These are phyloP conservation scores for Cyberlindnera veronae DNA, from an alignment of 805 yeast species.

Conservation along the genomic window DNA sequence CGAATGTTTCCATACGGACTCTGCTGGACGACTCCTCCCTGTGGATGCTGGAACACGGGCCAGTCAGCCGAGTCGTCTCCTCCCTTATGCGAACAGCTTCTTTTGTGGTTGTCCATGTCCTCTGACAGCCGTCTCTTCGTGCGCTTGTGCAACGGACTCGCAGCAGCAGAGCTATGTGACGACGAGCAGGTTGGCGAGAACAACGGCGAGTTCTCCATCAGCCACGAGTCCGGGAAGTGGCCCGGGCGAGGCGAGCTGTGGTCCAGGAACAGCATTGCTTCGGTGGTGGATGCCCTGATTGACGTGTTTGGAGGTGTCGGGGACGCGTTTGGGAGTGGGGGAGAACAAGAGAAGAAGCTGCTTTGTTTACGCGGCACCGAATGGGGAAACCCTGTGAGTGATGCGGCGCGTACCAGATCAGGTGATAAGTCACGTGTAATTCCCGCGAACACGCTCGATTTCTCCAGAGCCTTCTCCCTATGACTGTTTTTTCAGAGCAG, in stretches of 20 bases:
- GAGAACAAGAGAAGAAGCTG: neutral
- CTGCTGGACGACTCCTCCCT: constrained; percentile 25
- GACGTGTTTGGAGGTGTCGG: neutral
- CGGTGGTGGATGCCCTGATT: neutral
- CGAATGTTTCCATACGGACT: constrained; percentile 26
- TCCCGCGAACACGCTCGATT: neutral
- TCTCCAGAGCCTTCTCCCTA: neutral
- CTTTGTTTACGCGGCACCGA: constrained; percentile 9
- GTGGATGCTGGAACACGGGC: constrained; percentile 26
- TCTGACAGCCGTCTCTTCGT: constrained; percentile 37
- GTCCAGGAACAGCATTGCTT: constrained; percentile 17
- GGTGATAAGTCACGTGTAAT: neutral
- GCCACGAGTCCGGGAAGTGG: constrained; percentile 16
- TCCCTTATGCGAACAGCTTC: constrained; percentile 18
- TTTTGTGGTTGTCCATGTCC: constrained; percentile 30
- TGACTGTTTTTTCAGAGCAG: neutral
- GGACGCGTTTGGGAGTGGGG: neutral
- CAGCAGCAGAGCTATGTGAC: constrained; percentile 1
- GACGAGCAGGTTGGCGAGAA: constrained; percentile 14
- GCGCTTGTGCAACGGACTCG: constrained; percentile 12
- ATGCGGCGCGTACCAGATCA: neutral
- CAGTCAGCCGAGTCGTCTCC: constrained; percentile 11
- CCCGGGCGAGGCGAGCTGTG: constrained; percentile 19
- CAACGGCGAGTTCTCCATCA: constrained; percentile 16
- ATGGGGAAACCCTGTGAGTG: constrained; percentile 1